Evolutionary conservation across 768 basidiomycete species (phyloP), one percentile per base, ranked within the genome.

Genomic region (Boletus subparvulus): DNA sequence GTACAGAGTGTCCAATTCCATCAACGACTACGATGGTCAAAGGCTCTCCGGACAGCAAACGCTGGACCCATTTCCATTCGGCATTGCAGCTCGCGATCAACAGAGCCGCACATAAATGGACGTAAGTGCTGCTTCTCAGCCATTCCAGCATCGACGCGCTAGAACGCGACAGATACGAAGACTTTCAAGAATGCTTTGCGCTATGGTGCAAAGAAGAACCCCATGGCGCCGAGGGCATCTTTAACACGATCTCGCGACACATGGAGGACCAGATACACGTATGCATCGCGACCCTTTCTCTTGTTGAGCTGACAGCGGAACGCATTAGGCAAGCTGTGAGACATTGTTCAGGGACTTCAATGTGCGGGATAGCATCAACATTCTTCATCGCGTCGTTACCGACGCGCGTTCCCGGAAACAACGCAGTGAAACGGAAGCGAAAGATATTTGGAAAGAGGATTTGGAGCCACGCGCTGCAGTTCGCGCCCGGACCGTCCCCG

Each of bases 351-450:
- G 77, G 30, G 80, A 86, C 52, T 86, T 87, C 63, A 77, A 82
- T 49, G 83, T 88, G 2, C 82, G 83, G 60, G 83, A 86, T 44
- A 86, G 83, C 60, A 80, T 92, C 33, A 89, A 92, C 67, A 77
- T 77, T 4, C 76, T 92, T 13, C 88, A 92, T 58, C 77, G 77
- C 12, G 80, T 89, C 14, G 83, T 92, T 1, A 82, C 77, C 12
- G 88, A 89, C 33, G 90, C 88, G 9, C 60, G 85, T 67, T 65
- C 80, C 24, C 83, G 85, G 50, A 78, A 77, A 36, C 75, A 76
- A 45, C 77, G 78, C 8, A 78, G 69, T 4, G 71, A 71, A 28
- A 65, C 56, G n/a, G 61, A 69, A 13, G 75, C 76, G 0, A 80
- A 77, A 14, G 87, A 90, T 65, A 63, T 80, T 1, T 92, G 90